These are phyloP conservation scores for Rhizopus stolonifer DNA, from an alignment of 371 early-diverging fungal species.

Conservation along the genomic window DNA sequence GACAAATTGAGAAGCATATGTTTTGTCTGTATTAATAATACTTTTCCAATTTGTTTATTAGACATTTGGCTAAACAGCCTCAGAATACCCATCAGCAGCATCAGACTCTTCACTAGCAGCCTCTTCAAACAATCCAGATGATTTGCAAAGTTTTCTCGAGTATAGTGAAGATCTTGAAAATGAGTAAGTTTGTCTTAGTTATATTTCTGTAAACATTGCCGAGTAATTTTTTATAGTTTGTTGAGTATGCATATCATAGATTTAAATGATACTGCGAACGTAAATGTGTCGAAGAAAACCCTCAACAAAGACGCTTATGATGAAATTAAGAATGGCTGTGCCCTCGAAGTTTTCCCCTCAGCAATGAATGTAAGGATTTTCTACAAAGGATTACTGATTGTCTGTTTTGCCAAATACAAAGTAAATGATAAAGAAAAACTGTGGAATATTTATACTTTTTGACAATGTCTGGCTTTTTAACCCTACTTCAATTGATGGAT, in stretches of 20 bases:
- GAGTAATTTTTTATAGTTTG: constrained; percentile 15
- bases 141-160: constrained; percentile 1
- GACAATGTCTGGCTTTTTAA: too few species aligned
- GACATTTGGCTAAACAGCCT: background rate
- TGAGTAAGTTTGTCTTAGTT: constrained; percentile 12
- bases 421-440: too few species aligned
- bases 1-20: too few species aligned
- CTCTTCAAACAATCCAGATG: constrained; percentile 2
- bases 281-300: constrained; percentile 7
- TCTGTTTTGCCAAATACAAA: too few species aligned
- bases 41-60: too few species aligned
- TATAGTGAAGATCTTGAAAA: constrained; percentile 3
- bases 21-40: too few species aligned
- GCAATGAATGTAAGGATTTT: constrained; percentile 5
- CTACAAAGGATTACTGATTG: constrained; percentile 7
- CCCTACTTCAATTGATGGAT: too few species aligned
- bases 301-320: constrained; percentile 8
- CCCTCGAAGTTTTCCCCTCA: constrained; percentile 5
- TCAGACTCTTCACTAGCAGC: background rate
- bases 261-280: constrained; percentile 5
- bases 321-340: constrained; percentile 9
- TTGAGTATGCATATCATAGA: constrained; percentile 11
- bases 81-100: background rate
- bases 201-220: constrained; percentile 10
- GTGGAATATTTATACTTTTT: too few species aligned